Percentiles rank a stretch among this genome's conserved stretches.
Evolutionary conservation across 352 stramenopile species (phyloP).

Genomic region (Phytophthora boehmeriae): DNA sequence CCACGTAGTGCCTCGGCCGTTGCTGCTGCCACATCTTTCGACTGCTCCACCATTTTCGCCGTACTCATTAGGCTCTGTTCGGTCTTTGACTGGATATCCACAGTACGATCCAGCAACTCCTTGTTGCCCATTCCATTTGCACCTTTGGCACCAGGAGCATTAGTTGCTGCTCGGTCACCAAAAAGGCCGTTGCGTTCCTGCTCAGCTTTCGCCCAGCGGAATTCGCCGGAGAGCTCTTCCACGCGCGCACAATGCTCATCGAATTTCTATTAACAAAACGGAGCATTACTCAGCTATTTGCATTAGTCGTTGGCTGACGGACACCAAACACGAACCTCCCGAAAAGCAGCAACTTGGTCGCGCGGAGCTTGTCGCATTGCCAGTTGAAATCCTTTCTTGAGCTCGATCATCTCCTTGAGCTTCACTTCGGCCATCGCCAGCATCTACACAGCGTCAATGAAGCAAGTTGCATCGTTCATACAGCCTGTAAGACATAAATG

Average conservation of each 20-base stretch:
- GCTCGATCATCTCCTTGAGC: constrained; percentile 80
- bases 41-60: constrained; percentile 87
- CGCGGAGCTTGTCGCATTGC: constrained; percentile 76
- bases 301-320: neutral
- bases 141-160: constrained; percentile 13
- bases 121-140: constrained; percentile 53
- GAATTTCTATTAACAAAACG: constrained; percentile 66
- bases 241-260: constrained; percentile 79
- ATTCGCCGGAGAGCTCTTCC: constrained; percentile 81
- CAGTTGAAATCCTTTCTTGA: constrained; percentile 88
- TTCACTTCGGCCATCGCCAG: constrained; percentile 82
- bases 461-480: neutral
- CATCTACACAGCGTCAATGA: constrained; percentile 41
- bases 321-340: constrained; percentile 51
- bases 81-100: constrained; percentile 87
- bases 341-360: constrained; percentile 68
- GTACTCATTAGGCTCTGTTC: constrained; percentile 86
- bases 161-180: constrained; percentile 52
- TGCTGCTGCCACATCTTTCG: constrained; percentile 79
- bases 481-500: neutral
- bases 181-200: constrained; percentile 82
- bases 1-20: constrained; percentile 80
- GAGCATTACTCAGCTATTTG: neutral
- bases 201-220: constrained; percentile 81
- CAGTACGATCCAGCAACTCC: constrained; percentile 75